Percentiles rank a stretch among this genome's conserved stretches.
These are phyloP conservation scores for Athelia psychrophila DNA, from an alignment of 1,284 basidiomycete species.

Conservation along the genomic window DNA sequence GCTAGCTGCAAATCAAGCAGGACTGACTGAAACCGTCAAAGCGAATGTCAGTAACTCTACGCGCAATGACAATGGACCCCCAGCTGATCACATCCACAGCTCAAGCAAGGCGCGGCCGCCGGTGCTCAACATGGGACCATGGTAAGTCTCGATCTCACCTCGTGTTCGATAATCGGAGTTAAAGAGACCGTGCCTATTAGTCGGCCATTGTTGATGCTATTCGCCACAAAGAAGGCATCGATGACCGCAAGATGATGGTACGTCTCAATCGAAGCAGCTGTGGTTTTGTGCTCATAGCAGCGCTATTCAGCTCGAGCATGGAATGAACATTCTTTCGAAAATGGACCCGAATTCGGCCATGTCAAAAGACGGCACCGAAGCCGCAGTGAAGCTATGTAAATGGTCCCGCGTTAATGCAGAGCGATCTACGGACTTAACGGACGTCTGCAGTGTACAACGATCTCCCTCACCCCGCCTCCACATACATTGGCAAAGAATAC, in stretches of 20 bases:
- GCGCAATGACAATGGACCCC: too few relatives aligned
- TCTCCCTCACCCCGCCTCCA: slow-evolving; percentile 69
- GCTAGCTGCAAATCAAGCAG: too few relatives aligned
- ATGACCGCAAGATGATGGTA: slow-evolving; percentile 61
- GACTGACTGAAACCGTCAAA: slow-evolving; percentile 1
- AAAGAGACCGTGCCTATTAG: slow-evolving; percentile 30
- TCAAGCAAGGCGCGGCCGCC: slow-evolving; percentile 40
- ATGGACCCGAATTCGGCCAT: slow-evolving; percentile 47
- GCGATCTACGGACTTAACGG: slow-evolving; percentile 7
- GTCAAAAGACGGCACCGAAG: slow-evolving; percentile 45
- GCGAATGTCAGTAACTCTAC: background rate
- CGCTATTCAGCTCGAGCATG: slow-evolving; percentile 59
- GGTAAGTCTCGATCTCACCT: slow-evolving; percentile 25
- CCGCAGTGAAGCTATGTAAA: slow-evolving; percentile 53
- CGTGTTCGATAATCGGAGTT: too few relatives aligned
- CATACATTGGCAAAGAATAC: slow-evolving; percentile 59
- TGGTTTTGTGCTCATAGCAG: slow-evolving; percentile 17
- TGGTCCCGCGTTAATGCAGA: background rate
- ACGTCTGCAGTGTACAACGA: slow-evolving; percentile 68
- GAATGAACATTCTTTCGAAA: slow-evolving; percentile 58
- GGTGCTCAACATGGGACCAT: slow-evolving; percentile 36
- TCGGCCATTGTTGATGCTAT: slow-evolving; percentile 53
- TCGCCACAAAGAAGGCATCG: slow-evolving; percentile 53
- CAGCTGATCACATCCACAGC: slow-evolving; percentile 23
- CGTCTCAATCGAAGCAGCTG: slow-evolving; percentile 13